Evolutionary conservation across 2,329 filamentous ascomycete species (phyloP), one percentile per base, ranked within the genome.

Genomic region (Aspergillus viridinutans): DNA sequence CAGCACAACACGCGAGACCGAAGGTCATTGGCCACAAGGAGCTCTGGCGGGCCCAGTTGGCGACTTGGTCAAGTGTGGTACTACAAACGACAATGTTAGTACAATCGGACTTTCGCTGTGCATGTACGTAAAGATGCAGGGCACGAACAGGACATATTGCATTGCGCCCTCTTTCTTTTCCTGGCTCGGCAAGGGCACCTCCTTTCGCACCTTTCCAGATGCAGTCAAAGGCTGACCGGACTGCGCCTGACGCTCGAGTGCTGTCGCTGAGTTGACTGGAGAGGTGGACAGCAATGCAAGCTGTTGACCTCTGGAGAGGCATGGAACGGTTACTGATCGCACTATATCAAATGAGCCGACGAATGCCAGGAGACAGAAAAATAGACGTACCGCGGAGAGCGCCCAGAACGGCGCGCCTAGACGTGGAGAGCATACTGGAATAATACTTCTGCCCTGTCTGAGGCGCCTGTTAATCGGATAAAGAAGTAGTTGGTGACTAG

Each of bases 11-110:
- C 68, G 90, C 91, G 58, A 95, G 88, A 62, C 89, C 90, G 75
- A 95, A 95, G 49, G 90, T 94, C 89, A 95, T 91, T 67, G 91
- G 90, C 90, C 90, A 95, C 59, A 95, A 81, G 21, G 90, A 95
- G 63, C 88, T 87, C 77, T 95, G 90, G 52, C 90, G 88, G 54
- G 88, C 90, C 90, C 91, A 95, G 79, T 94, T 95, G 75, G 89
- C 81, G 66, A 95, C 84, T 72, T 89, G 84, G 73, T 95, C 91
- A 70, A 77, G 73, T 0, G 74, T 76, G 10, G 74, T 77, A 62
- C 74, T 77, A 47, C 26, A 49, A 17, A 48, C 12, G 14, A 55
- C 50, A 56, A 58, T 35, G 61, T 62, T 49, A 57, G 50, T n/a
- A 47, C 12, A 14, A 47, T 12, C 43, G 10, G 10, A 14, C 10